phyloP scores from a whole-genome alignment of 1,284 basidiomycete species.

The Tremellales sp. region DNA sequence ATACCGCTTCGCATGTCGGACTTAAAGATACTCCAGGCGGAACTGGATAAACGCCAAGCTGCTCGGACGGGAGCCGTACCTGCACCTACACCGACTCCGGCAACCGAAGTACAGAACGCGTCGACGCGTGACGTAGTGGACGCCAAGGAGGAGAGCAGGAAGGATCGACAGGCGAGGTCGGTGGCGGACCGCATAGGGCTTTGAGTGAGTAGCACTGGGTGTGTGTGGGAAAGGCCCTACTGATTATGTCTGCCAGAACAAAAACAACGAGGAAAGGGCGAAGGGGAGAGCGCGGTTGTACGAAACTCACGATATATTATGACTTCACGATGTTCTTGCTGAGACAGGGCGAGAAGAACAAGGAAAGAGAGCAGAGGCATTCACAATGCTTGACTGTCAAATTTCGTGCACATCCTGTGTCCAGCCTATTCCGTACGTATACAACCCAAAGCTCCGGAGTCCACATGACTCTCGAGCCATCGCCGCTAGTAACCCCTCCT shows the following conservation, averaged over 20 bases:
- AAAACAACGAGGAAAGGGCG: too few relatives aligned
- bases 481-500: slow-evolving; percentile 47
- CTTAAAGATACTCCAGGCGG: slow-evolving; percentile 38
- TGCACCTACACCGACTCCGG: not conserved
- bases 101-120: not conserved
- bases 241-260: not conserved
- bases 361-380: too few relatives aligned
- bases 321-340: too few relatives aligned
- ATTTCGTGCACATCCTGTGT: too few relatives aligned
- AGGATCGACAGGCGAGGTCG: slow-evolving; percentile 14
- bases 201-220: not conserved
- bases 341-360: too few relatives aligned
- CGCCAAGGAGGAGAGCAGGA: slow-evolving; percentile 11
- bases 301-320: too few relatives aligned
- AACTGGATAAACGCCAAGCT: slow-evolving; percentile 35
- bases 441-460: too few relatives aligned
- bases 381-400: too few relatives aligned
- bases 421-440: too few relatives aligned
- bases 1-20: slow-evolving; percentile 42
- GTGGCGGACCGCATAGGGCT: slow-evolving; percentile 34
- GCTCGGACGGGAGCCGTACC: not conserved
- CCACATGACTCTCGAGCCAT: too few relatives aligned
- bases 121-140: slow-evolving; percentile 3
- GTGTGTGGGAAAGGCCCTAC: too few relatives aligned
- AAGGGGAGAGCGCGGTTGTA: too few relatives aligned